These are phyloP conservation scores for Botrytis medusae DNA, from an alignment of 2,329 filamentous ascomycete species.

Conservation along the genomic window DNA sequence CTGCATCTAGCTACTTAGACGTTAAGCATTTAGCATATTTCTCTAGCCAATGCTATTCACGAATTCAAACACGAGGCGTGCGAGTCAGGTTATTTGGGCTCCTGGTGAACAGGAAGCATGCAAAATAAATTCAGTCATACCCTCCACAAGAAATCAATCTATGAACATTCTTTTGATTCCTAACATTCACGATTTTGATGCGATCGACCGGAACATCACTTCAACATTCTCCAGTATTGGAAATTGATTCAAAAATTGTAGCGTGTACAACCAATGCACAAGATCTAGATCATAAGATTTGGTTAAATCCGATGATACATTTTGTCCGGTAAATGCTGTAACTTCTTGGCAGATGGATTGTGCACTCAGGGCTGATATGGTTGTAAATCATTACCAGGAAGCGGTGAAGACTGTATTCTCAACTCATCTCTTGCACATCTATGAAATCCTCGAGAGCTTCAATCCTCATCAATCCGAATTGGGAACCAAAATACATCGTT, in stretches of 20 bases:
- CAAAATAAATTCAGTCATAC: background rate
- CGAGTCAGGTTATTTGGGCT: background rate
- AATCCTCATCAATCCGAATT: background rate
- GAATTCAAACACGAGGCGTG: background rate
- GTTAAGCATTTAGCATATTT: background rate
- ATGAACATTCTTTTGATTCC: background rate
- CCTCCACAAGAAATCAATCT: background rate
- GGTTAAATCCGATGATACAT: background rate
- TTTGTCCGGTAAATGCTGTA: background rate
- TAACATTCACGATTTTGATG: background rate
- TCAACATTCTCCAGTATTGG: background rate
- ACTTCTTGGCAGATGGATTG: background rate
- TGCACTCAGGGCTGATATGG: background rate
- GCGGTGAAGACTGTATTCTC: too few species aligned
- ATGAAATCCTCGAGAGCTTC: too few species aligned
- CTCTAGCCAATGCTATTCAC: background rate
- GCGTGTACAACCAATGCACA: constrained; percentile 3
- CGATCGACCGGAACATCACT: background rate
- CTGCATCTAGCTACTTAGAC: background rate
- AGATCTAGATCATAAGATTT: constrained; percentile 6
- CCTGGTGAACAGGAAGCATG: background rate
- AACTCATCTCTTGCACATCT: background rate
- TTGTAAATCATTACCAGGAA: background rate
- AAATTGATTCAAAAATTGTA: background rate
- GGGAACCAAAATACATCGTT: background rate